Evolutionary conservation across 148 eudicot species (phyloP), one percentile per base, ranked within the genome.

Genomic region (Tetragonia tetragonoides): DNA sequence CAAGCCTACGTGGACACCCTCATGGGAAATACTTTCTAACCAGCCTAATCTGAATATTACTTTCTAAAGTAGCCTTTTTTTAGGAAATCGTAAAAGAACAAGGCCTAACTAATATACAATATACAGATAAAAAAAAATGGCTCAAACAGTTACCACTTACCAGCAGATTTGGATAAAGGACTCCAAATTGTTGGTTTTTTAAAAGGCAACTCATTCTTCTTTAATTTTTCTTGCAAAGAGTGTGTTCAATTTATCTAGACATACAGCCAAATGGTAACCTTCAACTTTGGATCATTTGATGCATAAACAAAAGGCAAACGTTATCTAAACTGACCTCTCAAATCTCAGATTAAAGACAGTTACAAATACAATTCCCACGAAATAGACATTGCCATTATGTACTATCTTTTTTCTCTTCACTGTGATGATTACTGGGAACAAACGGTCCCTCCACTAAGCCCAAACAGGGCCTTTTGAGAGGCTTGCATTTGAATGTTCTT

Each of bases 171-270:
- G 34, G 34, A 28, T 28, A 28, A 28, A 28, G 34, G 34, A 28
- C n/a, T n/a, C n/a, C 34, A 28, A 28, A 1, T 28, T 28, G 34
- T 28, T 28, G 34, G 34, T 28, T 28, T 28, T 28, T 10, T 7
- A 63, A 28, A 63, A 38, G 51, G 39, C 20, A 66, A 6, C 63
- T 65, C 41, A 54, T 37, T 72, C 8, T 65, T 64, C 44, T 39
- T 37, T 28, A 28, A 28, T 0, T 51, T 28, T 56, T 41, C 10
- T 37, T 39, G 2, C 10, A 21, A 51, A 68, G 57, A 51, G 67
- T 59, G 74, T 60, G 24, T 68, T 57, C 79, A 77, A 57, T 57
- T 77, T 62, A 77, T 67, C 56, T 77, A 68, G 79, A 77, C 79
- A 77, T 57, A 2, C 15, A 14, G 12, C 7, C 7, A 41, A 63